Percentiles rank a stretch among this genome's conserved stretches.
phyloP scores from a whole-genome alignment of 306 rosid genomes.

The Alnus rubra region DNA sequence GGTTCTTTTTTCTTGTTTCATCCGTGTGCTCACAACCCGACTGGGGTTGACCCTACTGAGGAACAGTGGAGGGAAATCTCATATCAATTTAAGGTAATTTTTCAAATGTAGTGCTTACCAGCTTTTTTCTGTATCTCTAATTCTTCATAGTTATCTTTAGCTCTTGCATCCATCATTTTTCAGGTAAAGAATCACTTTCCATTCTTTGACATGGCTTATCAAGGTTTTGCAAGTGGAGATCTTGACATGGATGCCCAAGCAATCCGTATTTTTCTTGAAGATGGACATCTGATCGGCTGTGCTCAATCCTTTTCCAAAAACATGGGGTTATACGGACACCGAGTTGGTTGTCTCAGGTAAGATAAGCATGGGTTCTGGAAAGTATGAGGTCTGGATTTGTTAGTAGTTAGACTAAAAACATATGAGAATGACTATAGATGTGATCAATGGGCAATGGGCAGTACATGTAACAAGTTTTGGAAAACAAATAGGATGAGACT shows the following conservation, averaged over 20 bases:
- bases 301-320: conserved; percentile 50
- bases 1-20: conserved; percentile 39
- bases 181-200: conserved; percentile 44
- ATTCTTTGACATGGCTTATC: conserved; percentile 48
- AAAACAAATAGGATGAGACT: neutral
- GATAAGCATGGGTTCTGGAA: neutral
- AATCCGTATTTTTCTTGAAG: conserved; percentile 35
- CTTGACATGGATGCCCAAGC: conserved; percentile 42
- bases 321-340: conserved; percentile 46
- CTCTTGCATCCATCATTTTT: neutral
- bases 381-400: neutral
- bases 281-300: conserved; percentile 36
- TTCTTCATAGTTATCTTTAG: neutral
- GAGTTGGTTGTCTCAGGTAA: conserved; percentile 45
- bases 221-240: conserved; percentile 48
- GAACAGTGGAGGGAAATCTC: conserved; percentile 48
- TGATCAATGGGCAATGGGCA: neutral
- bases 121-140: neutral
- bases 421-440: neutral
- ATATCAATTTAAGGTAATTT: conserved; percentile 30
- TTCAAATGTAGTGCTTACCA: neutral
- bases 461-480: neutral
- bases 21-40: conserved; percentile 52
- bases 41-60: conserved; percentile 42
- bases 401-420: neutral